Evolutionary conservation across 768 basidiomycete species (phyloP).

Genomic region (Candolleomyces efflorescens): DNA sequence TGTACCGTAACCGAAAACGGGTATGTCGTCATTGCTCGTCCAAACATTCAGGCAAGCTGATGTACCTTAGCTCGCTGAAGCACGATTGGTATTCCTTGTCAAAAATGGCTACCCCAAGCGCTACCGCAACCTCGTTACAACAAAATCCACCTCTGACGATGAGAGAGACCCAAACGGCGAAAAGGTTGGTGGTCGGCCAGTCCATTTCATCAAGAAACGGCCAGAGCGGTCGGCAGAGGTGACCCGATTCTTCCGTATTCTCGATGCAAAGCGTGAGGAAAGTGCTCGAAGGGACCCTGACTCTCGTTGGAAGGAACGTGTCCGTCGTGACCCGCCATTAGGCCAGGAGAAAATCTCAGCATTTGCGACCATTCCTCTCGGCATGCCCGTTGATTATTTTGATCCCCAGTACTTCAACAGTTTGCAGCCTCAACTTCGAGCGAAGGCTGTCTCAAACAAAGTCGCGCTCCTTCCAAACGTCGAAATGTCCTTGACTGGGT

Average conservation of each 20-base stretch:
- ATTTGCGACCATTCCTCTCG: neutral
- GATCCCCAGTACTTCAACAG: neutral
- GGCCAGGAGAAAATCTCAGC: no score
- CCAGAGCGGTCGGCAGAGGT: neutral
- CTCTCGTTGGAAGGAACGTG: neutral
- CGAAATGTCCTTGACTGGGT: neutral
- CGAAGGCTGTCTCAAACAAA: neutral
- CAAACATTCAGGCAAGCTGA: no score
- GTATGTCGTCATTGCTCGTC: no score
- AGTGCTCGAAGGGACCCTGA: neutral
- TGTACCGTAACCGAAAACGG: no score
- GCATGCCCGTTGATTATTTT: neutral
- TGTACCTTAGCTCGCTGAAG: no score
- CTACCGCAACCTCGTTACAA: slow-evolving; percentile 2
- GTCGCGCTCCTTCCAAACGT: neutral
- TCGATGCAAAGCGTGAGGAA: neutral
- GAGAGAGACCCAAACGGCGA: slow-evolving; percentile 12
- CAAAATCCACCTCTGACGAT: slow-evolving; percentile 17
- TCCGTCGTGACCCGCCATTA: no score
- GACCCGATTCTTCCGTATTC: neutral
- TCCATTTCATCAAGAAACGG: slow-evolving; percentile 5
- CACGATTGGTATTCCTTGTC: slow-evolving; percentile 4
- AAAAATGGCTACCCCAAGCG: slow-evolving; percentile 1
- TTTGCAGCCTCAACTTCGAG: neutral
- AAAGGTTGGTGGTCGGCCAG: neutral